phyloP scores from a whole-genome alignment of 177 flowering plant genomes.

The Vitis hybrid region DNA sequence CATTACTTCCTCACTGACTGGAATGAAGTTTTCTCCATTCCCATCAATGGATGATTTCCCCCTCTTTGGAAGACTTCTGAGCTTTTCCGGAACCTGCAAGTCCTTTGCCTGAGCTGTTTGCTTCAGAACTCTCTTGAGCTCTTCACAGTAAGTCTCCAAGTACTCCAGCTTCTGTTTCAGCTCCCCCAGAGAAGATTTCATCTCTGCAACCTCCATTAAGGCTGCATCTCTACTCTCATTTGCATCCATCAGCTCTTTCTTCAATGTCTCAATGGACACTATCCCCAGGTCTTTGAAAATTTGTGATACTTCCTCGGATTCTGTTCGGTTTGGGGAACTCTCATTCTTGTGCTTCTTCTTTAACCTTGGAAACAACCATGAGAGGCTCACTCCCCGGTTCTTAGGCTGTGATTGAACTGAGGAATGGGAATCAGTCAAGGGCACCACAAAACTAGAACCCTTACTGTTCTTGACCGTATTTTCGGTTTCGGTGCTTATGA shows the following conservation, averaged over 20 bases:
- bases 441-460: conserved; percentile 49
- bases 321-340: conserved; percentile 50
- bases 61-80: conserved; percentile 32
- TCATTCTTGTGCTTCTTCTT: conserved; percentile 75
- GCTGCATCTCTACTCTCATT: conserved; percentile 70
- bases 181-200: conserved; percentile 79
- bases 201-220: conserved; percentile 66
- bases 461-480: conserved; percentile 26
- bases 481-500: conserved; percentile 45
- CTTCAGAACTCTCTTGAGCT: conserved; percentile 62
- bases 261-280: conserved; percentile 63
- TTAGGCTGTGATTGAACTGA: conserved; percentile 51
- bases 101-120: conserved; percentile 48
- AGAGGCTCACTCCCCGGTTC: conserved; percentile 45
- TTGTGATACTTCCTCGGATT: conserved; percentile 66
- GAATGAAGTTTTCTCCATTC: conserved; percentile 44
- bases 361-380: conserved; percentile 67
- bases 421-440: conserved; percentile 59
- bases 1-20: conserved; percentile 78
- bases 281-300: conserved; percentile 55
- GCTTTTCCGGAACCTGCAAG: conserved; percentile 32
- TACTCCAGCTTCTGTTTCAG: conserved; percentile 64
- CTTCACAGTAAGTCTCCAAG: conserved; percentile 82
- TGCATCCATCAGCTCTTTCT: conserved; percentile 74
- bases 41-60: conserved; percentile 42